Evolutionary conservation across 73 alveolate species (phyloP).

Genomic region (Durusdinium trenchii): DNA sequence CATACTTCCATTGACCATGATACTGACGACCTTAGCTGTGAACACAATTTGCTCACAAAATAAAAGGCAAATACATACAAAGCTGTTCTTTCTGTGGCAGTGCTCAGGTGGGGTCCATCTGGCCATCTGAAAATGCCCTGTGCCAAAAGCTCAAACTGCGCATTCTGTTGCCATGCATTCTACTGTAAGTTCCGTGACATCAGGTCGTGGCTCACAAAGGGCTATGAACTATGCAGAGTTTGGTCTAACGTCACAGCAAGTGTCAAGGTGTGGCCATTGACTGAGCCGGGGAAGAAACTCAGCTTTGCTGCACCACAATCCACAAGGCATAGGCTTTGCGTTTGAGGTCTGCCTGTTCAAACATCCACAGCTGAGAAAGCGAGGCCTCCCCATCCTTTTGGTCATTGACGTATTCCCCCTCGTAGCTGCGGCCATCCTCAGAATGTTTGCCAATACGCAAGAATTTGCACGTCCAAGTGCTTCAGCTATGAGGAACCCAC

Average conservation of each 20-base stretch:
- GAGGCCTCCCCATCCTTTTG: conserved; percentile 96
- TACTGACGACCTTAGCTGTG: conserved; percentile 70
- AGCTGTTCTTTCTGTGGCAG: neutral
- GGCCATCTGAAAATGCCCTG: conserved; percentile 96
- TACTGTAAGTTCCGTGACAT: neutral
- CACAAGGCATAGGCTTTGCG: neutral
- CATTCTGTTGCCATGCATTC: neutral
- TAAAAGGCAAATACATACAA: neutral
- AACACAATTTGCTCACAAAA: neutral
- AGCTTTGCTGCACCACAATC: neutral
- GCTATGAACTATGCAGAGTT: neutral
- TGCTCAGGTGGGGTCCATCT: conserved; percentile 67
- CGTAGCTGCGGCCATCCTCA: conserved; percentile 96
- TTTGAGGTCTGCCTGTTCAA: neutral
- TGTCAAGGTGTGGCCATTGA: neutral
- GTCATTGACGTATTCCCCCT: conserved; percentile 96
- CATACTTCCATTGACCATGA: conserved; percentile 95
- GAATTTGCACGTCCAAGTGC: neutral
- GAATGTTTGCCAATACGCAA: neutral
- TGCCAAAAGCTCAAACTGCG: neutral
- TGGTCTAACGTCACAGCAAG: neutral
- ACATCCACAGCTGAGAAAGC: neutral
- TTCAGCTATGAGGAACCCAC: conserved; percentile 5
- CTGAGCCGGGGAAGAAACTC: neutral
- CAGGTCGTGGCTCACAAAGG: neutral